Evolutionary conservation across 2,329 filamentous ascomycete species (phyloP), one percentile per base, ranked within the genome.

Genomic region (Blumeria hordei): DNA sequence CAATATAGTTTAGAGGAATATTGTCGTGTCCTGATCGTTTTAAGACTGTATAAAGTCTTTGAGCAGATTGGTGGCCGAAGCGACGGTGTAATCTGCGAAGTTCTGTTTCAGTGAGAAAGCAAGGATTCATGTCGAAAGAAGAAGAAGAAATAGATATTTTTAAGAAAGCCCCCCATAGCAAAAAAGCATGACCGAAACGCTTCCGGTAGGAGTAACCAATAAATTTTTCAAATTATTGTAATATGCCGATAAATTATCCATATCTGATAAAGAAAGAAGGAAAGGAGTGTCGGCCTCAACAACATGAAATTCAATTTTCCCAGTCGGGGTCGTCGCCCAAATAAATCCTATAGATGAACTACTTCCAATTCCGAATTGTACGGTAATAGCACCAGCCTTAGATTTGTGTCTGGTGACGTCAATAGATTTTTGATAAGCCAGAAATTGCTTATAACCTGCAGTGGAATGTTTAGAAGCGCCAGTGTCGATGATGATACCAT

Each of bases 401-500:
- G 34, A 52, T n/a, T 37, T 52, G 12, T 52, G 33, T 6, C 37
- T 18, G 6, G 11, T 32, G 10, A 12, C 10, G 4, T n/a, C 18
- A 4, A 3, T 2, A 18, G 21, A 2, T 52, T 39, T 52, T 5
- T 39, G 11, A 14, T 6, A 52, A 6, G 50, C 50, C 34, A 16
- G 1, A 36, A 43, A 55, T 44, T 55, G 37, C n/a, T 28, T 44
- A 32, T 43, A 43, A 16, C 47, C 54, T 10, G 37, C 37, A 18
- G 47, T 55, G 12, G 54, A 55, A 16, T 52, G 21, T 53, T 45
- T 45, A 3, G 54, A 52, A 16, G 36, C 45, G 16, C 54, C 54
- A 8, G 36, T 55, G 32, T 53, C 37, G n/a, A 53, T 52, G n/a
- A 55, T 8, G 14, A 55, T 52, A 11, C 54, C 37, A 35, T 55